Evolutionary conservation across 31 red algal genomes (phyloP).

Genomic region (Odonthalia washingtoniensis): DNA sequence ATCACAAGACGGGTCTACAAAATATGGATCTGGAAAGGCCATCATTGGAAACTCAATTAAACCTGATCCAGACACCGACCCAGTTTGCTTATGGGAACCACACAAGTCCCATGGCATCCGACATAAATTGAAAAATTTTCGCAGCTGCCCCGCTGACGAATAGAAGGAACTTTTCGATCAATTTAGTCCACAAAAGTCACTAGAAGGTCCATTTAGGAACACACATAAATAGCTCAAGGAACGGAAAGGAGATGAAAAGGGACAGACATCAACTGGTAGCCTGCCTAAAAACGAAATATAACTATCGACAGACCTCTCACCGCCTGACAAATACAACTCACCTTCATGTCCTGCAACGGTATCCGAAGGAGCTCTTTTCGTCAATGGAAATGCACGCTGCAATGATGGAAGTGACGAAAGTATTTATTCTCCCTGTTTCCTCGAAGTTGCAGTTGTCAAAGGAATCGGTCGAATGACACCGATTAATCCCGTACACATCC

Average conservation of each 20-base stretch:
- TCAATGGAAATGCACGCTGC: background rate
- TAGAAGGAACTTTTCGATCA: too few species aligned
- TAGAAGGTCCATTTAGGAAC: background rate
- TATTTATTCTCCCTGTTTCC: background rate
- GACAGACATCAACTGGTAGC: background rate
- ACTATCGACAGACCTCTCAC: background rate
- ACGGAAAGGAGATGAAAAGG: background rate
- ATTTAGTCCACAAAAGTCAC: background rate
- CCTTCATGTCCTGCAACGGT: background rate
- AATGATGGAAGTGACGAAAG: conserved; percentile 25
- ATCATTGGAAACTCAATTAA: too few species aligned
- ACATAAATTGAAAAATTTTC: too few species aligned
- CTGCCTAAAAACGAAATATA: background rate
- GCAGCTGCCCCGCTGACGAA: too few species aligned
- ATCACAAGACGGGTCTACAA: background rate
- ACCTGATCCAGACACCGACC: too few species aligned
- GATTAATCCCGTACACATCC: background rate
- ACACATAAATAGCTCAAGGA: background rate
- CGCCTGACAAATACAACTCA: background rate
- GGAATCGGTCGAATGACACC: background rate
- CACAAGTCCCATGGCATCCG: too few species aligned
- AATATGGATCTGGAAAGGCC: too few species aligned
- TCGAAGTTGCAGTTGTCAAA: background rate
- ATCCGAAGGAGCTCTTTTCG: background rate
- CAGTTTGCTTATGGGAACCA: too few species aligned